A percentile compares a stretch with the other conserved stretches of the same genome.
phyloP scores from a whole-genome alignment of 208 protist species.

The Trypanosoma rangeli region DNA sequence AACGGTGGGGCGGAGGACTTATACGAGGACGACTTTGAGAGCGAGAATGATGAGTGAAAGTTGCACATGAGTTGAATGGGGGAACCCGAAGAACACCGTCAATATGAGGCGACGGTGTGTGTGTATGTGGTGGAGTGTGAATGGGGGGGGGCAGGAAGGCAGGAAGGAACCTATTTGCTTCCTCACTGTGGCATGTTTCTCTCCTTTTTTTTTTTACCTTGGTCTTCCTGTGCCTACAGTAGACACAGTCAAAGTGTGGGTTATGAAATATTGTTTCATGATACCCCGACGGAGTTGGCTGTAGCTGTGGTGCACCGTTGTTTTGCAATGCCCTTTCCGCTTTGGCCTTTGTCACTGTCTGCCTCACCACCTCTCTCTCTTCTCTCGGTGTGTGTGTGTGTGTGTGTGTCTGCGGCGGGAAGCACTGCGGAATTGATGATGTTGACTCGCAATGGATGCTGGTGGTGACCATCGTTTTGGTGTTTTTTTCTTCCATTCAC shows the following conservation, averaged over 20 bases:
- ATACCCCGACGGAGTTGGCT: too few species aligned
- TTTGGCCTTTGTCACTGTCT: too few species aligned
- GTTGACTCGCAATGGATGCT: too few species aligned
- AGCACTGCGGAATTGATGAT: too few species aligned
- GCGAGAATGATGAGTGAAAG: background rate
- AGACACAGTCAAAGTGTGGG: too few species aligned
- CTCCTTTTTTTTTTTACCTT: slow-evolving; percentile 5
- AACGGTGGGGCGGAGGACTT: slow-evolving; percentile 15
- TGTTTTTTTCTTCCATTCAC: too few species aligned
- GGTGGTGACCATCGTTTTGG: too few species aligned
- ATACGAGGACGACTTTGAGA: slow-evolving; percentile 58
- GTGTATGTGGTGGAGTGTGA: too few species aligned
- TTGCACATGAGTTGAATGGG: background rate
- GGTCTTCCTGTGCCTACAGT: background rate
- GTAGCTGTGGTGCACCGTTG: too few species aligned
- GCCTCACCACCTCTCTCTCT: background rate
- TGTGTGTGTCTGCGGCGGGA: too few species aligned
- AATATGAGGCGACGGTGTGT: background rate
- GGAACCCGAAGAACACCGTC: background rate
- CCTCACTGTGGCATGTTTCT: background rate
- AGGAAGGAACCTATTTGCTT: background rate
- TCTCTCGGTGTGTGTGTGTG: background rate
- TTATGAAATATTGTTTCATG: too few species aligned
- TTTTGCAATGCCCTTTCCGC: background rate
- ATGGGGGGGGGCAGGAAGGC: background rate